phyloP scores from a whole-genome alignment of 2,329 filamentous ascomycete species.

The Penicillium polonicum region DNA sequence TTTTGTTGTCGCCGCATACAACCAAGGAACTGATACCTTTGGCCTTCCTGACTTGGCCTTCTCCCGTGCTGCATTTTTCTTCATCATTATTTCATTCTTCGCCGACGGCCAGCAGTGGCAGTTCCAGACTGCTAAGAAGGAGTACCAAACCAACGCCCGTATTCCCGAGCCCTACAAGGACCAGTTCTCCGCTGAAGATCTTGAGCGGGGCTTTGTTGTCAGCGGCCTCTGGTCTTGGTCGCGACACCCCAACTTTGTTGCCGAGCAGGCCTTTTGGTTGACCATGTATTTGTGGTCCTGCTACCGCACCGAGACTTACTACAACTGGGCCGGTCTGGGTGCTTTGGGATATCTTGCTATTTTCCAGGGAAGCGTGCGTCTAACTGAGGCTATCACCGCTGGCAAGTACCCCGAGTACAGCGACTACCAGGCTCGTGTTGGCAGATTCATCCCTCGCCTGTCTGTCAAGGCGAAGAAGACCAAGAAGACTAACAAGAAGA shows the following conservation, averaged over 20 bases:
- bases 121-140: slow-evolving; percentile 76
- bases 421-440: slow-evolving; percentile 78
- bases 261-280: slow-evolving; percentile 89
- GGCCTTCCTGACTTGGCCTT: slow-evolving; percentile 61
- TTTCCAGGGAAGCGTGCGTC: slow-evolving; percentile 84
- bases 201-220: slow-evolving; percentile 86
- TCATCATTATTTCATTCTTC: slow-evolving; percentile 69
- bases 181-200: slow-evolving; percentile 65
- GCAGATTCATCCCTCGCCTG: slow-evolving; percentile 71
- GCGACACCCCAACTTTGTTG: slow-evolving; percentile 91
- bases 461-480: slow-evolving; percentile 35
- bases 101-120: slow-evolving; percentile 93
- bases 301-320: slow-evolving; percentile 66
- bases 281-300: slow-evolving; percentile 85
- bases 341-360: slow-evolving; percentile 69
- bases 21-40: slow-evolving; percentile 56
- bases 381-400: slow-evolving; percentile 79
- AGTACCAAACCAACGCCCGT: slow-evolving; percentile 71
- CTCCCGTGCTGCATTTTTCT: slow-evolving; percentile 54
- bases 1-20: slow-evolving; percentile 69
- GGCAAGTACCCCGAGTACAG: slow-evolving; percentile 86
- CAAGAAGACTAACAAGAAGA: slow-evolving; percentile 25
- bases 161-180: slow-evolving; percentile 56
- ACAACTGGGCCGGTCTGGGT: slow-evolving; percentile 77
- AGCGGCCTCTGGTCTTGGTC: slow-evolving; percentile 83